phyloP scores from a whole-genome alignment of 768 basidiomycete species.

The Podaxis rugospora region DNA sequence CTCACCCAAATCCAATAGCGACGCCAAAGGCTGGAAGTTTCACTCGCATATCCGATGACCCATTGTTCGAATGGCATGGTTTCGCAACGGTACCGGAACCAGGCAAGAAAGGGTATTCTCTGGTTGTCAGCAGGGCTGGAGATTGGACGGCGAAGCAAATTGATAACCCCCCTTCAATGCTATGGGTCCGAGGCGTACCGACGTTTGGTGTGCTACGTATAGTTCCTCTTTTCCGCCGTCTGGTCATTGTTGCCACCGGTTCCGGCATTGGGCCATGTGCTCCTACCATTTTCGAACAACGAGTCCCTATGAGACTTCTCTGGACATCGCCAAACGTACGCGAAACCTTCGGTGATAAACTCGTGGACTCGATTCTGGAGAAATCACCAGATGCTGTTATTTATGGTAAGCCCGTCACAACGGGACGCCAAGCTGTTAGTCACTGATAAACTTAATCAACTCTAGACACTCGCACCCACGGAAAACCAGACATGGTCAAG shows the following conservation, averaged over 20 bases:
- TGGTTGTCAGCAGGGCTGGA: slow-evolving; percentile 53
- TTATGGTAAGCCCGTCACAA: slow-evolving; percentile 35
- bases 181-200: slow-evolving; percentile 59
- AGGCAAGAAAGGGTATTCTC: slow-evolving; percentile 45
- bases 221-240: slow-evolving; percentile 48
- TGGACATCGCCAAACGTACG: slow-evolving; percentile 62
- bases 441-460: background rate
- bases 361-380: slow-evolving; percentile 52
- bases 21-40: slow-evolving; percentile 44
- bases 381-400: slow-evolving; percentile 52
- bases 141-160: slow-evolving; percentile 58
- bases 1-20: slow-evolving; percentile 19
- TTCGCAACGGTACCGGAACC: slow-evolving; percentile 52
- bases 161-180: slow-evolving; percentile 42
- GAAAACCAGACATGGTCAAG: slow-evolving; percentile 47
- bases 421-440: background rate
- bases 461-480: slow-evolving; percentile 38
- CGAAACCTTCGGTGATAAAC: slow-evolving; percentile 56
- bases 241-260: slow-evolving; percentile 56
- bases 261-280: slow-evolving; percentile 61
- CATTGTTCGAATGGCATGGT: slow-evolving; percentile 55
- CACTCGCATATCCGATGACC: slow-evolving; percentile 40
- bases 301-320: slow-evolving; percentile 50
- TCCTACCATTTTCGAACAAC: slow-evolving; percentile 46
- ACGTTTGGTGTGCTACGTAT: slow-evolving; percentile 52